Conservation (phyloP, 306 rosid genomes). For the Prunus armeniaca region DNA sequence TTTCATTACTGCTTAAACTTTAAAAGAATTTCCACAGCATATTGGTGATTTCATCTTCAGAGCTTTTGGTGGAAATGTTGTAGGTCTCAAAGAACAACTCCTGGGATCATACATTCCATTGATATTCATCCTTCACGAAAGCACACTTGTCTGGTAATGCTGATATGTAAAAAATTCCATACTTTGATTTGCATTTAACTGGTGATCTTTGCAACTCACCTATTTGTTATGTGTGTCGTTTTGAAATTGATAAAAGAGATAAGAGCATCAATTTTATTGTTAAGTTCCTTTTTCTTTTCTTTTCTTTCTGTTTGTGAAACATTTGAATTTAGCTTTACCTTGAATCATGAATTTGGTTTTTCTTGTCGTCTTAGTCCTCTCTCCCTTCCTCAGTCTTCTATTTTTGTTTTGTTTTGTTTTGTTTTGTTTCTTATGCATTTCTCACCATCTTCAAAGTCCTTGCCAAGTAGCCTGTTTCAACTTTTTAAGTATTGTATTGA, state of each 20-base stretch:
- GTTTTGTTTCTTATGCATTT: not conserved
- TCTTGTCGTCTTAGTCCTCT: not conserved
- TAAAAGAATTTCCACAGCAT: not conserved
- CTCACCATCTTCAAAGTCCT: not conserved
- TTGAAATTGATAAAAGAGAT: not conserved
- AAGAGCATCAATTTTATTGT: not conserved
- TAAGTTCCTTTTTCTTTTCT: not conserved
- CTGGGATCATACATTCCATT: constrained; percentile 84
- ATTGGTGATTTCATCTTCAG: not conserved
- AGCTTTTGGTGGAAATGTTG: constrained; percentile 29
- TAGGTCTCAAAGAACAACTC: constrained; percentile 60
- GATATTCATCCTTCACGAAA: constrained; percentile 91
- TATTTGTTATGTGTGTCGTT: not conserved
- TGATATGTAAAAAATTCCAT: constrained; percentile 1
- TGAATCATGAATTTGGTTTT: no score
- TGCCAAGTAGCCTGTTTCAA: not conserved
- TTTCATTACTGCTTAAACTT: not conserved
- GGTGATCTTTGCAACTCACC: not conserved
- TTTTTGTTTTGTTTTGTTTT: not conserved
- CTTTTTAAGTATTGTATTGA: not conserved
- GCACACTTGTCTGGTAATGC: constrained; percentile 79
- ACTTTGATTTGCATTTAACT: not conserved
- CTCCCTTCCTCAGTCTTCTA: not conserved
- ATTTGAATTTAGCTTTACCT: no score
- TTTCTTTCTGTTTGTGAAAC: not conserved